Percentiles rank a stretch among this genome's conserved stretches.
Evolutionary conservation across 2,329 filamentous ascomycete species (phyloP).

Genomic region (Drechslerella coelobrocha): DNA sequence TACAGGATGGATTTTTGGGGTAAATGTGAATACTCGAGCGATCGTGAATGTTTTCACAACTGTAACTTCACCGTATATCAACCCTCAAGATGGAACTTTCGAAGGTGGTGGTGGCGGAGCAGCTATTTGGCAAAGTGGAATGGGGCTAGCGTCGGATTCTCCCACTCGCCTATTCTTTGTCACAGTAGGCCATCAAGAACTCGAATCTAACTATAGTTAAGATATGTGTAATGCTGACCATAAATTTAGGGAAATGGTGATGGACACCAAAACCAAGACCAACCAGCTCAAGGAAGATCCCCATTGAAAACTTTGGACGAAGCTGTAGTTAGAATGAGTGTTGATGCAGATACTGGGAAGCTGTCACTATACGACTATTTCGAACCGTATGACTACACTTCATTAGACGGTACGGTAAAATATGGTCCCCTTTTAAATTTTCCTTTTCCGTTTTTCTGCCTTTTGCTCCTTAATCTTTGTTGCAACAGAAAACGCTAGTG

Average conservation of each 20-base stretch:
- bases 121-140: conserved; percentile 58
- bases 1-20: conserved; percentile 64
- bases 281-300: conserved; percentile 57
- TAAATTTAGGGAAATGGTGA: conserved; percentile 49
- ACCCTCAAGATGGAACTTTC: conserved; percentile 55
- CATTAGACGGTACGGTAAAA: conserved; percentile 53
- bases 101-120: conserved; percentile 58
- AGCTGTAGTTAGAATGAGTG: conserved; percentile 59
- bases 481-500: no score
- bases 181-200: conserved; percentile 38
- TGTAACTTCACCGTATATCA: conserved; percentile 59
- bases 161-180: conserved; percentile 56
- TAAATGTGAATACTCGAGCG: conserved; percentile 60
- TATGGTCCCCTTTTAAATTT: no score
- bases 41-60: conserved; percentile 59
- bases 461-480: no score
- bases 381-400: conserved; percentile 64
- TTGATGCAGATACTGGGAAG: conserved; percentile 57
- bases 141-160: conserved; percentile 57
- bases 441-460: conserved; percentile 51
- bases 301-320: conserved; percentile 60
- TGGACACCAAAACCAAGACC: conserved; percentile 56
- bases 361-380: conserved; percentile 64
- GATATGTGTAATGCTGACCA: not conserved
- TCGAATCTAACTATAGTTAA: not conserved